Conservation (phyloP, 768 basidiomycete species). For the Leccinum ochraceum region DNA sequence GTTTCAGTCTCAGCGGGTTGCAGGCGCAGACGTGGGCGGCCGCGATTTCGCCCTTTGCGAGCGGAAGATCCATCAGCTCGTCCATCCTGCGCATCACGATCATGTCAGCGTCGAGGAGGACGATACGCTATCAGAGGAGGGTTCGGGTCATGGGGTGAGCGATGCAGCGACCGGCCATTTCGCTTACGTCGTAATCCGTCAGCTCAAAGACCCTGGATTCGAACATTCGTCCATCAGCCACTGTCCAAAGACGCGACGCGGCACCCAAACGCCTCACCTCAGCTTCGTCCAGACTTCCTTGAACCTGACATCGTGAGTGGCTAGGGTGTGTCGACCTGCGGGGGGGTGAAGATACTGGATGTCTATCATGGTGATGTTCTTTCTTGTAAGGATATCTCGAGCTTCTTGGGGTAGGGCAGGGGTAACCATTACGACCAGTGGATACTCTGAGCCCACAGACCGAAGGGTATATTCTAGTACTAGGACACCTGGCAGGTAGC, state of each 20-base stretch:
- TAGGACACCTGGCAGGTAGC: slow-evolving; percentile 58
- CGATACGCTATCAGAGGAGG: slow-evolving; percentile 57
- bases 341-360: slow-evolving; percentile 59
- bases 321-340: slow-evolving; percentile 38
- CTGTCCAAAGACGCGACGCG: not conserved
- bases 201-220: slow-evolving; percentile 56
- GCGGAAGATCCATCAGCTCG: slow-evolving; percentile 53
- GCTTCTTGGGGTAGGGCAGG: slow-evolving; percentile 52
- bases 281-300: slow-evolving; percentile 67
- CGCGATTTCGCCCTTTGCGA: slow-evolving; percentile 75
- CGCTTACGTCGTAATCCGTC: slow-evolving; percentile 60
- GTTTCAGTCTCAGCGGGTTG: slow-evolving; percentile 80
- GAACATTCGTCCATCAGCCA: not conserved
- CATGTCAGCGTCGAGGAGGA: slow-evolving; percentile 90
- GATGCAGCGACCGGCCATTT: slow-evolving; percentile 8
- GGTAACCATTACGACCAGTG: slow-evolving; percentile 78
- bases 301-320: slow-evolving; percentile 48
- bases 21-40: slow-evolving; percentile 92
- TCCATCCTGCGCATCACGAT: slow-evolving; percentile 83
- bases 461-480: slow-evolving; percentile 54
- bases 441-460: slow-evolving; percentile 60
- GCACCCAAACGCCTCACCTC: slow-evolving; percentile 34
- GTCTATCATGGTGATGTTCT: slow-evolving; percentile 56
- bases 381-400: slow-evolving; percentile 49
- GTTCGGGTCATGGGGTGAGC: slow-evolving; percentile 1